A percentile compares a stretch with the other conserved stretches of the same genome.
These are phyloP conservation scores for Amanita muscaria DNA, from an alignment of 768 basidiomycete species.

Conservation along the genomic window DNA sequence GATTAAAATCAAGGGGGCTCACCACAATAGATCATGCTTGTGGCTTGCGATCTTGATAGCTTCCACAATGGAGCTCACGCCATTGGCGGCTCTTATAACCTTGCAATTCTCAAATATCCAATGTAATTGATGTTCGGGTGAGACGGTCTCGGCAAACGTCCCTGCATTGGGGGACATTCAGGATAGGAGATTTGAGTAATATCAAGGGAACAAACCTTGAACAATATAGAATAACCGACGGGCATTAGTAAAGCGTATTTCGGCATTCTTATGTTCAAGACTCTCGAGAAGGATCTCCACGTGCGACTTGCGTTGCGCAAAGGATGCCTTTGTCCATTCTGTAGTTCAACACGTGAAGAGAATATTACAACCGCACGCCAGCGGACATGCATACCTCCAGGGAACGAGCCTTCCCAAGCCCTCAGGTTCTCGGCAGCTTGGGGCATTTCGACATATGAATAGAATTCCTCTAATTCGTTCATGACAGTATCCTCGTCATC, in stretches of 20 bases:
- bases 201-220: slow-evolving; percentile 55
- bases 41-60: slow-evolving; percentile 86
- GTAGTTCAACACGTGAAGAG: neutral
- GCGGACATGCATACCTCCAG: slow-evolving; percentile 41
- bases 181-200: neutral
- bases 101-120: slow-evolving; percentile 95
- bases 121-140: slow-evolving; percentile 90
- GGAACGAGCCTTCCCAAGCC: slow-evolving; percentile 81
- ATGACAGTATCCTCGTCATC: slow-evolving; percentile 95
- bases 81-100: slow-evolving; percentile 75
- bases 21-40: slow-evolving; percentile 83
- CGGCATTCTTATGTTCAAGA: slow-evolving; percentile 78
- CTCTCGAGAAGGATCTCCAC: slow-evolving; percentile 78
- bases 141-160: slow-evolving; percentile 83
- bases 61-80: slow-evolving; percentile 72
- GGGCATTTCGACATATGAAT: slow-evolving; percentile 92
- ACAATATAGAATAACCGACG: slow-evolving; percentile 83
- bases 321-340: slow-evolving; percentile 74
- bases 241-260: slow-evolving; percentile 80
- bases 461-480: slow-evolving; percentile 97
- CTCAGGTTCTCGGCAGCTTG: slow-evolving; percentile 82
- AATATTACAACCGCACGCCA: slow-evolving; percentile 5
- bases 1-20: slow-evolving; percentile 11
- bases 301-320: slow-evolving; percentile 56
- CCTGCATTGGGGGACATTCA: slow-evolving; percentile 34